A percentile compares a stretch with the other conserved stretches of the same genome.
These are phyloP conservation scores for Cryoendolithus antarcticus DNA, from an alignment of 2,329 filamentous ascomycete species.

Conservation along the genomic window DNA sequence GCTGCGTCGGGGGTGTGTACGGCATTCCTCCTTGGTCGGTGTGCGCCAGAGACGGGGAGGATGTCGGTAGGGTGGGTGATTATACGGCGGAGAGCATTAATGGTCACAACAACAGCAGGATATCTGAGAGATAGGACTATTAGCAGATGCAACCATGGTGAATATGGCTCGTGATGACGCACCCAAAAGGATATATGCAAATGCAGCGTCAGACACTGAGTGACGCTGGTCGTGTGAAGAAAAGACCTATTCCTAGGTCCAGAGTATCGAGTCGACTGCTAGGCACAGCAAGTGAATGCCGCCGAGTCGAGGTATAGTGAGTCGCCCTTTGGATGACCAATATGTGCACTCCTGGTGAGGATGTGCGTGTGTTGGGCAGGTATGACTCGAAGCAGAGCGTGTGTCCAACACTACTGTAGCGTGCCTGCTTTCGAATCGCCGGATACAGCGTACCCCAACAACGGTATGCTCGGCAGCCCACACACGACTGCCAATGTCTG, in stretches of 20 bases:
- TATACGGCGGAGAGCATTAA: constrained; percentile 31
- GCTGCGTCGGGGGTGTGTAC: constrained; percentile 70
- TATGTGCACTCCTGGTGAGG: too few species aligned
- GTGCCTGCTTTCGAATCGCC: too few species aligned
- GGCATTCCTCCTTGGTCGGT: constrained; percentile 51
- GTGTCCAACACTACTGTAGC: too few species aligned
- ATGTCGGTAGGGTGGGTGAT: constrained; percentile 20
- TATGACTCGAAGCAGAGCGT: too few species aligned
- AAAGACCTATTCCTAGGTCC: constrained; percentile 6
- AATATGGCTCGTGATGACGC: constrained; percentile 7
- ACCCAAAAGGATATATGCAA: constrained; percentile 21
- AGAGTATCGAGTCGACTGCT: constrained; percentile 12
- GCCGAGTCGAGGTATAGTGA: constrained; percentile 9
- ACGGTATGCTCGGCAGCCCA: too few species aligned
- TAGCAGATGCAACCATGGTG: too few species aligned
- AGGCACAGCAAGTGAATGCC: constrained; percentile 20
- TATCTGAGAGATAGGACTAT: too few species aligned
- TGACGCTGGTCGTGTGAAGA: constrained; percentile 5
- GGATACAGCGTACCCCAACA: too few species aligned
- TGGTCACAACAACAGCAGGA: too few species aligned
- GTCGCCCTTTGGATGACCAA: too few species aligned
- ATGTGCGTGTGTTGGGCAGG: too few species aligned
- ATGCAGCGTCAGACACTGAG: constrained; percentile 8
- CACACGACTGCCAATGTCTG: too few species aligned
- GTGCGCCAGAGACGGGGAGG: constrained; percentile 12